Percentiles rank a stretch among this genome's conserved stretches.
Conservation (phyloP, 139 green algal genomes). For the Micractinium sp. region DNA sequence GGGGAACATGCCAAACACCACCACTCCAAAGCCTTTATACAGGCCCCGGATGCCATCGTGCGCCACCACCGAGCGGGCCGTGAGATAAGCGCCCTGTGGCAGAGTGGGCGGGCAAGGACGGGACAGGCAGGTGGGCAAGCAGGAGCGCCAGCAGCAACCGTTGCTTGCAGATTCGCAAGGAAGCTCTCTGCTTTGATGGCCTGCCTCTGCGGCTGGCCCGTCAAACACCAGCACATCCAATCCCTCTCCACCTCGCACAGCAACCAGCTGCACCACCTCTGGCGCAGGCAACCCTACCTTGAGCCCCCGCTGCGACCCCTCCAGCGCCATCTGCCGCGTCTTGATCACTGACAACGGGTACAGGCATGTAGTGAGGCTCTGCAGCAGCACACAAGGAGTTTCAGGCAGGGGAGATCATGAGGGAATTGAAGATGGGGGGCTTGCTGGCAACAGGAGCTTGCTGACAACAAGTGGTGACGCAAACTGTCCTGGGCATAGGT, state of each 20-base stretch:
- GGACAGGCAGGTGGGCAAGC: too few species aligned
- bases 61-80: conserved; percentile 65
- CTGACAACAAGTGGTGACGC: too few species aligned
- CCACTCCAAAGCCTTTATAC: conserved; percentile 88
- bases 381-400: not conserved
- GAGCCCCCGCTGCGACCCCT: conserved; percentile 52
- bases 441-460: not conserved
- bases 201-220: too few species aligned
- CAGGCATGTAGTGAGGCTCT: conserved; percentile 81
- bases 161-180: too few species aligned
- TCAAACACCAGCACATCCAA: too few species aligned
- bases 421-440: not conserved
- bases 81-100: conserved; percentile 63
- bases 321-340: conserved; percentile 85
- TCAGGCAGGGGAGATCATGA: not conserved
- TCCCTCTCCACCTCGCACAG: too few species aligned
- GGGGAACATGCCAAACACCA: conserved; percentile 75
- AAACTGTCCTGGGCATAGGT: not conserved
- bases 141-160: too few species aligned
- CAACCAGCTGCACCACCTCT: too few species aligned
- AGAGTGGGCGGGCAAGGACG: too few species aligned
- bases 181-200: too few species aligned
- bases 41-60: conserved; percentile 85
- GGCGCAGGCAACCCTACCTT: too few species aligned
- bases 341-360: conserved; percentile 96